Conservation (phyloP, 371 early-diverging fungal genomes). For the Mortierella sp. region DNA sequence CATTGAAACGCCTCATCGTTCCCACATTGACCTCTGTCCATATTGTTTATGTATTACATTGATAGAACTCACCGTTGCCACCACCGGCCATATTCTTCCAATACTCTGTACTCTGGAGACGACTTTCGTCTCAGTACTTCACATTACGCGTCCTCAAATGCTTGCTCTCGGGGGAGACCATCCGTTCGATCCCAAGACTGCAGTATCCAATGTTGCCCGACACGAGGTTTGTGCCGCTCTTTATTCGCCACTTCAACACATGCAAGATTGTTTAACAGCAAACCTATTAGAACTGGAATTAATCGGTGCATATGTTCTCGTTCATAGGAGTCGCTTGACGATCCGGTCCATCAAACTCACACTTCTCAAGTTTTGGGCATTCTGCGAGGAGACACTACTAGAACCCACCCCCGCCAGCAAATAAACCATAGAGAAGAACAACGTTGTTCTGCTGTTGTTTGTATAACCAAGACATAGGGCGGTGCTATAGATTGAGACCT, state of each 20-base stretch:
- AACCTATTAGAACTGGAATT: background rate
- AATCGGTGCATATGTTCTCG: background rate
- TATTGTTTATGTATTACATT: background rate
- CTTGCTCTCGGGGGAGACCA: slow-evolving; percentile 72
- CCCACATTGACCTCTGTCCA: background rate
- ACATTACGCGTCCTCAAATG: slow-evolving; percentile 69
- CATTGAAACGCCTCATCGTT: background rate
- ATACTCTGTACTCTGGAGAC: slow-evolving; percentile 72
- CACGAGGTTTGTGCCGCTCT: slow-evolving; percentile 56
- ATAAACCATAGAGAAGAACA: background rate
- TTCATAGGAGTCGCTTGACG: slow-evolving; percentile 37
- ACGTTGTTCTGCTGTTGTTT: background rate
- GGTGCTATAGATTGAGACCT: no score
- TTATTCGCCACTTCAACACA: background rate
- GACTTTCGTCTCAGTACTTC: slow-evolving; percentile 72
- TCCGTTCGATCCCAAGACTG: slow-evolving; percentile 70
- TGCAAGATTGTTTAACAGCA: background rate
- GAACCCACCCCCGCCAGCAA: background rate
- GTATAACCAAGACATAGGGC: no score
- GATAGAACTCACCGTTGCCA: slow-evolving; percentile 70
- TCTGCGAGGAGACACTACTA: slow-evolving; percentile 46
- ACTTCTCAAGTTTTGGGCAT: slow-evolving; percentile 39
- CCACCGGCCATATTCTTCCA: slow-evolving; percentile 73
- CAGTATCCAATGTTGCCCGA: slow-evolving; percentile 76
- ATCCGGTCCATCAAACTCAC: slow-evolving; percentile 40